phyloP scores from a whole-genome alignment of 495 filamentous ascomycete genomes.

The Talaromyces proteolyticus region DNA sequence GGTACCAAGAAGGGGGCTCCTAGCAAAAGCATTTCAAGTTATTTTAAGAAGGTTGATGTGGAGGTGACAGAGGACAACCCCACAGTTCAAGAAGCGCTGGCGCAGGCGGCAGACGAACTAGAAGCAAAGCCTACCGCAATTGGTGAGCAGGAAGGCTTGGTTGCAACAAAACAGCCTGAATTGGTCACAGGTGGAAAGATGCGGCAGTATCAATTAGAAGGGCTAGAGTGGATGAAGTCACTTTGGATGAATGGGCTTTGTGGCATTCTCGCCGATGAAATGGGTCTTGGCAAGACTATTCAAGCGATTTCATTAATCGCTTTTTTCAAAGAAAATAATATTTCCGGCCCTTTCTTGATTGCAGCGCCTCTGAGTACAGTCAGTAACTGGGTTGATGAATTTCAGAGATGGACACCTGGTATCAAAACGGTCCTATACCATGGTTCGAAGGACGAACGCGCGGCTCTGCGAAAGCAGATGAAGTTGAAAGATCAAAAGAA shows the following conservation, averaged over 20 bases:
- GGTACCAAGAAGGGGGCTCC: slow-evolving; percentile 24
- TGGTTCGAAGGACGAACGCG: slow-evolving; percentile 68
- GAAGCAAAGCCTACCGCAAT: slow-evolving; percentile 56
- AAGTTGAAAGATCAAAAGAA: slow-evolving; percentile 52
- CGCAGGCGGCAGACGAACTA: slow-evolving; percentile 47
- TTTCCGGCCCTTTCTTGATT: slow-evolving; percentile 85
- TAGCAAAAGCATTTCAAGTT: slow-evolving; percentile 46
- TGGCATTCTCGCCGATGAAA: slow-evolving; percentile 94
- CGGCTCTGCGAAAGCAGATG: slow-evolving; percentile 61
- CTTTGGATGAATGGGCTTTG: slow-evolving; percentile 91
- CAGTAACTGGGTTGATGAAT: slow-evolving; percentile 96
- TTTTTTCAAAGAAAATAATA: slow-evolving; percentile 77
- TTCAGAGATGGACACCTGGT: slow-evolving; percentile 77
- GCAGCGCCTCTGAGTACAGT: slow-evolving; percentile 86
- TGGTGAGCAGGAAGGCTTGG: slow-evolving; percentile 64
- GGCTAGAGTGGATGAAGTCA: slow-evolving; percentile 82
- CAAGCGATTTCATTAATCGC: slow-evolving; percentile 92
- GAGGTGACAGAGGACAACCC: slow-evolving; percentile 44
- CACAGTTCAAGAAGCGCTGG: slow-evolving; percentile 46
- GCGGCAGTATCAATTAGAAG: slow-evolving; percentile 91
- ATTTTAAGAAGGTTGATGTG: slow-evolving; percentile 53
- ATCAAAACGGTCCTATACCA: slow-evolving; percentile 90
- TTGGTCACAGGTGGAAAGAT: slow-evolving; percentile 83
- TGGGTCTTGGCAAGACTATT: slow-evolving; percentile 94
- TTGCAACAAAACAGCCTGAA: slow-evolving; percentile 77